These are phyloP conservation scores for Talaromyces marneffei DNA, from an alignment of 2,329 filamentous ascomycete species.

Conservation along the genomic window DNA sequence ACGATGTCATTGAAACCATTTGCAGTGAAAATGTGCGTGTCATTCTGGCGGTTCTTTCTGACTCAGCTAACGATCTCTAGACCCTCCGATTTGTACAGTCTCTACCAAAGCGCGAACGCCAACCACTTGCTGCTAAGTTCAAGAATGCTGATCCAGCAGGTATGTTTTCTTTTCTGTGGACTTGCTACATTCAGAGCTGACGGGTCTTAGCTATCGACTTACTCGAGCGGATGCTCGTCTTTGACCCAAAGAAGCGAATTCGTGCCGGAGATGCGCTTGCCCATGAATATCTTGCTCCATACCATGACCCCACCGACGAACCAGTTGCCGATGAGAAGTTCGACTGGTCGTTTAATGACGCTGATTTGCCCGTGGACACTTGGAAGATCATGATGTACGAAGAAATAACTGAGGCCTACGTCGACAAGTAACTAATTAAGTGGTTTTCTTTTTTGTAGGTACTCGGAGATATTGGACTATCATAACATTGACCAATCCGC, in stretches of 20 bases:
- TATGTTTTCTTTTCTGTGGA: slow-evolving; percentile 38
- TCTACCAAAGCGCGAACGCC: slow-evolving; percentile 86
- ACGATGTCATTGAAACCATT: slow-evolving; percentile 98
- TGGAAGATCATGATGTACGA: slow-evolving; percentile 99
- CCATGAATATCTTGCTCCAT: slow-evolving; percentile 90
- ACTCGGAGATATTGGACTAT: slow-evolving; percentile 97
- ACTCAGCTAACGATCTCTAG: slow-evolving; percentile 40
- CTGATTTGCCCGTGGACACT: slow-evolving; percentile 93
- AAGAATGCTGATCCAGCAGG: slow-evolving; percentile 85
- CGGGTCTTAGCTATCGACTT: slow-evolving; percentile 70
- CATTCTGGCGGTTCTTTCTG: not conserved
- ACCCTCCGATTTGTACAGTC: slow-evolving; percentile 97
- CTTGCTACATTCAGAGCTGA: not conserved
- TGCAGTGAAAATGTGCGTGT: slow-evolving; percentile 86
- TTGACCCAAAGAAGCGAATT: slow-evolving; percentile 94
- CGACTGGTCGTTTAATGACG: slow-evolving; percentile 99
- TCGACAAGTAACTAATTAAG: slow-evolving; percentile 11
- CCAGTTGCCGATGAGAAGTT: slow-evolving; percentile 95
- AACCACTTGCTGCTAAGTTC: slow-evolving; percentile 82
- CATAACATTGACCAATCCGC: slow-evolving; percentile 71
- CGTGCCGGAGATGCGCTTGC: slow-evolving; percentile 78
- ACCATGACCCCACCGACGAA: slow-evolving; percentile 96
- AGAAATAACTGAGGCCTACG: not conserved
- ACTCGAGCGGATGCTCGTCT: slow-evolving; percentile 94
- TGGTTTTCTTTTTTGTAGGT: slow-evolving; percentile 54